A percentile compares a stretch with the other conserved stretches of the same genome.
phyloP scores from a whole-genome alignment of 140 eudicot genomes.

The Flaveria floridana region DNA sequence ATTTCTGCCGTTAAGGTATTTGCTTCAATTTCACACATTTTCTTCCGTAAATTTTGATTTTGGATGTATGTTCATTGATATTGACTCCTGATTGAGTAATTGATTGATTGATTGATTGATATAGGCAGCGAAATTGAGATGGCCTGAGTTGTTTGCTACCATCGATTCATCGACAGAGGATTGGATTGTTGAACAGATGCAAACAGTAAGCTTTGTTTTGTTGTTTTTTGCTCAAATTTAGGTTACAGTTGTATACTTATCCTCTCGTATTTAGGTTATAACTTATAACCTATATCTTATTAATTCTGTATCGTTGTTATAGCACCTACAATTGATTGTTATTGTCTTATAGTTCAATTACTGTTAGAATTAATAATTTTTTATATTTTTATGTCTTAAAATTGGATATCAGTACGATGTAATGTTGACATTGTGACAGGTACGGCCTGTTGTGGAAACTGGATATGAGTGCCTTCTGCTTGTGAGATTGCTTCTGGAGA shows the following conservation, averaged over 20 bases:
- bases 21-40: not conserved
- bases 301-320: not conserved
- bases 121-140: conserved; percentile 93
- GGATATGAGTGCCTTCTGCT: conserved; percentile 90
- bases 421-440: conserved; percentile 46
- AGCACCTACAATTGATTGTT: not conserved
- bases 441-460: conserved; percentile 99
- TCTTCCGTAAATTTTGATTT: not conserved
- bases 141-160: conserved; percentile 72
- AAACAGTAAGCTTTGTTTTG: conserved; percentile 42
- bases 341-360: not conserved
- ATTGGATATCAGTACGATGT: not conserved
- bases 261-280: too few relatives aligned
- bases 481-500: conserved; percentile 86
- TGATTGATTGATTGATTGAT: conserved; percentile 10
- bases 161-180: conserved; percentile 71
- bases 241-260: too few relatives aligned
- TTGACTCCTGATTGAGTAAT: not conserved
- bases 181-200: conserved; percentile 98
- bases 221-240: not conserved
- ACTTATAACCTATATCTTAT: too few relatives aligned
- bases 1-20: conserved; percentile 84
- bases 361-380: conserved; percentile 11
- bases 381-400: not conserved
- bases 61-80: not conserved